Percentiles rank a stretch among this genome's conserved stretches.
phyloP scores from a whole-genome alignment of 2,329 filamentous ascomycete species.

The Trichoderma koningii region DNA sequence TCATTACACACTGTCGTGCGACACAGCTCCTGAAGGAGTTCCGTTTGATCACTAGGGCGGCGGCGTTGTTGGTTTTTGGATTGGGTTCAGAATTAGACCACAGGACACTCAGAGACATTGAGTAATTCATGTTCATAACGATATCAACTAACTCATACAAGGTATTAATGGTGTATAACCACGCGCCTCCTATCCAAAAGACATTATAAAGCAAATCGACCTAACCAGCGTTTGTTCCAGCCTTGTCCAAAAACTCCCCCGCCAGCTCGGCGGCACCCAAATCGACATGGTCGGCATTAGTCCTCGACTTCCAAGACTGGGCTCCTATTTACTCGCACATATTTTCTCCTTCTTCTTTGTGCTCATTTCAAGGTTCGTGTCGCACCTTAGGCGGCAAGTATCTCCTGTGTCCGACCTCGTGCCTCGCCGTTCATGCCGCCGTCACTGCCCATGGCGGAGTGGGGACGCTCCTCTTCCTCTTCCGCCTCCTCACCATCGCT shows the following conservation, averaged over 20 bases:
- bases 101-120: neutral
- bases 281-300: constrained; percentile 27
- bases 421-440: constrained; percentile 57
- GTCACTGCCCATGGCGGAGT: constrained; percentile 56
- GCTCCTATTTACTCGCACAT: neutral
- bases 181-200: constrained; percentile 34
- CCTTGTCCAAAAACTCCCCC: constrained; percentile 35
- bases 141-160: constrained; percentile 26
- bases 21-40: neutral
- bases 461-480: constrained; percentile 53
- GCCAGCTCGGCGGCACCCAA: constrained; percentile 30
- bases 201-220: constrained; percentile 32
- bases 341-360: constrained; percentile 18
- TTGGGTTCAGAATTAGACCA: neutral
- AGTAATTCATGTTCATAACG: constrained; percentile 1
- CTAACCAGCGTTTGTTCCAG: constrained; percentile 23
- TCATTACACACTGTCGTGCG: no score
- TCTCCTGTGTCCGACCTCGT: constrained; percentile 58
- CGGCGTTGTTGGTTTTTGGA: neutral
- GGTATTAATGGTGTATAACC: constrained; percentile 36
- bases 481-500: constrained; percentile 66
- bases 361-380: neutral
- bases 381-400: constrained; percentile 38
- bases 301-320: constrained; percentile 18
- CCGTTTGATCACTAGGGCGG: neutral